Conservation (phyloP, 2,329 filamentous ascomycete species). For the Alternaria triticina region DNA sequence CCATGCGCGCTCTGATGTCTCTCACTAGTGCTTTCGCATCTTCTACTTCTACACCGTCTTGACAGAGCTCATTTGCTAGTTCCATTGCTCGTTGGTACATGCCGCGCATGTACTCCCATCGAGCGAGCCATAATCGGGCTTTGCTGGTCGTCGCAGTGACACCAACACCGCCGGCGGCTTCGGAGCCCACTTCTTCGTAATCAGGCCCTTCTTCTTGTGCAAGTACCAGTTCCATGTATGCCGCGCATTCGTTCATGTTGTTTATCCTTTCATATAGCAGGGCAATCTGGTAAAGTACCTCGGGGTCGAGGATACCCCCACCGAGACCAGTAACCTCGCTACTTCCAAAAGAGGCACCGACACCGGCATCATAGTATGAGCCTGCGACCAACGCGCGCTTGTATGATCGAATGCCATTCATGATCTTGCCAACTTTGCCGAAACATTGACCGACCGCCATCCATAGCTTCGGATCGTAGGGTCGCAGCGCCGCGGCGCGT, state of each 20-base stretch:
- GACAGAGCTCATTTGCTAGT: constrained; percentile 87
- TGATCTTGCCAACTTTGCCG: constrained; percentile 82
- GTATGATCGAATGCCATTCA: constrained; percentile 93
- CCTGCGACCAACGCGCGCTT: constrained; percentile 91
- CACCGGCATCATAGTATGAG: constrained; percentile 77
- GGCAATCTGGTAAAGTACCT: constrained; percentile 89
- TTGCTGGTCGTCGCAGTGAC: constrained; percentile 92
- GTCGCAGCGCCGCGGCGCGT: constrained; percentile 87
- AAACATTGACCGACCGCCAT: constrained; percentile 92
- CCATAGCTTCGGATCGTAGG: constrained; percentile 99
- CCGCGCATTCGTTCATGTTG: constrained; percentile 79
- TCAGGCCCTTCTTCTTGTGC: constrained; percentile 82
- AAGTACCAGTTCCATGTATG: constrained; percentile 95
- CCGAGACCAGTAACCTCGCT: constrained; percentile 52
- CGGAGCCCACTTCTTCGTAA: constrained; percentile 44
- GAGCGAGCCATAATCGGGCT: constrained; percentile 91
- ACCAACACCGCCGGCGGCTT: constrained; percentile 68
- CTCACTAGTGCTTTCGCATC: constrained; percentile 93
- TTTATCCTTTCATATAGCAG: constrained; percentile 82
- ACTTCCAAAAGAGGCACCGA: constrained; percentile 54
- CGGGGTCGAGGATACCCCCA: constrained; percentile 77
- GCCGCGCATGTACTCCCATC: constrained; percentile 75
- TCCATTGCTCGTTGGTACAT: constrained; percentile 80
- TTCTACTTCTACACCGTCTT: constrained; percentile 95
- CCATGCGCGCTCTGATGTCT: constrained; percentile 80